Evolutionary conservation across 1,284 basidiomycete species (phyloP).

Genomic region (Naganishia albida): DNA sequence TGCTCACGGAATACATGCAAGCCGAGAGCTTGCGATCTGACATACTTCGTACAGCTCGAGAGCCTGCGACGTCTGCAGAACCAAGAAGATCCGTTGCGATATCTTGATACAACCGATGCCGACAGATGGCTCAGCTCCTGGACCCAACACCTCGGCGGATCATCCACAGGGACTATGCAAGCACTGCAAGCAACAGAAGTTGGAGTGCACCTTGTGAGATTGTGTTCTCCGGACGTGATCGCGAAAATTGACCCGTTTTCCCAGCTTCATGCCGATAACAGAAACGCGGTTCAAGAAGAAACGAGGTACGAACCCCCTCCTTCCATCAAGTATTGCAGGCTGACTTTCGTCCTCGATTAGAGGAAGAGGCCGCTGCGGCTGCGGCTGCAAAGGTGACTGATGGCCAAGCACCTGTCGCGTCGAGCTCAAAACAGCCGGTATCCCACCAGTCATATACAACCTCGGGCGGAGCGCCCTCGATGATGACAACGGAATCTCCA

Average conservation of each 20-base stretch:
- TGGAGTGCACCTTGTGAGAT: conserved; percentile 78
- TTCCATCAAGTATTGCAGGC: no score
- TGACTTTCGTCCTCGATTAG: not conserved
- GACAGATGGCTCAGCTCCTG: conserved; percentile 27
- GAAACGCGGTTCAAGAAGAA: conserved; percentile 97
- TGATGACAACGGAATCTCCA: conserved; percentile 6
- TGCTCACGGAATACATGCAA: not conserved
- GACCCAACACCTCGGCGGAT: conserved; percentile 37
- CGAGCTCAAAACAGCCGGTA: not conserved
- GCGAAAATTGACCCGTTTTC: no score
- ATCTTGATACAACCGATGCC: conserved; percentile 40
- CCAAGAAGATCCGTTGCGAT: conserved; percentile 78
- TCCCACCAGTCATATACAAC: not conserved
- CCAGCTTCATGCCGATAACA: conserved; percentile 84
- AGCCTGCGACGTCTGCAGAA: conserved; percentile 62
- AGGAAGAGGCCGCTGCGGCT: conserved; percentile 27
- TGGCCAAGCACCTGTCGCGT: not conserved
- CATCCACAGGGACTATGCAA: conserved; percentile 43
- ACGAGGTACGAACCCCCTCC: conserved; percentile 30
- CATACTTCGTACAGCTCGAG: not conserved
- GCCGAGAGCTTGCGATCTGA: not conserved
- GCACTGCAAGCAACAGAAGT: conserved; percentile 67
- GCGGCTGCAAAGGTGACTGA: conserved; percentile 14
- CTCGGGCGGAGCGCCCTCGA: not conserved
- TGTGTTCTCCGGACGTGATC: not conserved